These are phyloP conservation scores for Marchantia paleacea DNA, from an alignment of 225 moss, liverwort and hornwort species.

Conservation along the genomic window DNA sequence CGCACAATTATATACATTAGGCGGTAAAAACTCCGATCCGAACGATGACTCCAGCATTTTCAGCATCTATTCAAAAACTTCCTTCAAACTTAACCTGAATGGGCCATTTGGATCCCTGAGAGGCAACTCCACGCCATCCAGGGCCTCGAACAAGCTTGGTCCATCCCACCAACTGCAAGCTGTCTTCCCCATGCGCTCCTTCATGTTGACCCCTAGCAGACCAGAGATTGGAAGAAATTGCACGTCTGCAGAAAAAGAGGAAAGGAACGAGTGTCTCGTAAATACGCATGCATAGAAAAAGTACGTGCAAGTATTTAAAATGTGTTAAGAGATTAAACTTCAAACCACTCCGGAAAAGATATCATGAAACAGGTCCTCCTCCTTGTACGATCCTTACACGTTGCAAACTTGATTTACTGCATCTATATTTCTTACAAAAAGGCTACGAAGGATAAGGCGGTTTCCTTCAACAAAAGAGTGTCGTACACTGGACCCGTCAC, in stretches of 20 bases:
- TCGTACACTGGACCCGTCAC: not conserved
- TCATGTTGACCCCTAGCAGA: constrained; percentile 74
- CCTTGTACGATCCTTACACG: no score
- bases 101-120: constrained; percentile 68
- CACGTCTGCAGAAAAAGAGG: constrained; percentile 54
- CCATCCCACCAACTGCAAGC: constrained; percentile 90
- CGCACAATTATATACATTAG: not conserved
- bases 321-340: no score
- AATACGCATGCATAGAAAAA: no score
- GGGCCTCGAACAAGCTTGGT: constrained; percentile 81
- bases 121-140: constrained; percentile 81
- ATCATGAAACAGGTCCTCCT: no score
- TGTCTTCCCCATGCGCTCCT: constrained; percentile 56
- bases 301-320: no score
- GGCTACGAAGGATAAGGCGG: not conserved
- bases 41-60: no score
- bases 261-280: no score
- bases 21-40: not conserved
- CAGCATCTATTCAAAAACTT: no score
- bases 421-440: not conserved
- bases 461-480: not conserved
- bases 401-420: no score
- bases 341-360: no score
- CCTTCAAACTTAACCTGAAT: constrained; percentile 55
- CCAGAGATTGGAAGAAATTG: constrained; percentile 93